Evolutionary conservation across 2,329 filamentous ascomycete species (phyloP).

Genomic region (Hirsutella rhossiliensis): DNA sequence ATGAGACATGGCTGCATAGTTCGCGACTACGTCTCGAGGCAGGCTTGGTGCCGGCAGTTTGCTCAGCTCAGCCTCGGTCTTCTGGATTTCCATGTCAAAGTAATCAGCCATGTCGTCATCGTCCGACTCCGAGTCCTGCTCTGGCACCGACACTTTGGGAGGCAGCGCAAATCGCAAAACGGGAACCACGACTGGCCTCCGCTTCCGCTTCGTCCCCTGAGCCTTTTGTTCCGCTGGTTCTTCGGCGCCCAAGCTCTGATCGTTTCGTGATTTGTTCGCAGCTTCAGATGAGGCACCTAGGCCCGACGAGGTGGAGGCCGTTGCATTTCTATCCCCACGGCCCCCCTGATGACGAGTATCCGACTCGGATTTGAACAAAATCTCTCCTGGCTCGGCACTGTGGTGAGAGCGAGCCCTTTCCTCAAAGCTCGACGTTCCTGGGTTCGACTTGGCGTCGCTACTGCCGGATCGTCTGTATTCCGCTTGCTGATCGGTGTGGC

Average conservation of each 20-base stretch:
- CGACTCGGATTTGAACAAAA: conserved; percentile 26
- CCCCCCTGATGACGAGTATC: conserved; percentile 20
- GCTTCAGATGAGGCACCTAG: neutral
- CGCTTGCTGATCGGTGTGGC: conserved; percentile 19
- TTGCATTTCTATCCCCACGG: neutral
- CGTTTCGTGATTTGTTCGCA: neutral
- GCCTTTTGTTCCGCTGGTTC: neutral
- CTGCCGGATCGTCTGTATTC: conserved; percentile 36
- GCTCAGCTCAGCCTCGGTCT: conserved; percentile 36
- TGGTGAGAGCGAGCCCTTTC: conserved; percentile 25
- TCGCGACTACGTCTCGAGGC: conserved; percentile 29
- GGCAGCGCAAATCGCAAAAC: conserved; percentile 28
- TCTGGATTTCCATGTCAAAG: conserved; percentile 39
- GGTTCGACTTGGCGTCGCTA: conserved; percentile 38
- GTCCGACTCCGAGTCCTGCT: conserved; percentile 33
- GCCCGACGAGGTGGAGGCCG: neutral
- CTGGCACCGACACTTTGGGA: conserved; percentile 18
- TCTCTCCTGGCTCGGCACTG: conserved; percentile 36
- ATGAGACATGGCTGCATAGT: conserved; percentile 35
- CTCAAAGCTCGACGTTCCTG: conserved; percentile 18
- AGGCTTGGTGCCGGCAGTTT: conserved; percentile 29
- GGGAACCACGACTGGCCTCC: conserved; percentile 16
- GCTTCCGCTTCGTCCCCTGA: conserved; percentile 8
- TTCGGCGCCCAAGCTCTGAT: neutral
- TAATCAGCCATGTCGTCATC: conserved; percentile 48